A percentile compares a stretch with the other conserved stretches of the same genome.
Conservation (phyloP, 257 asterid species). For the Nicotiana benthamiana region DNA sequence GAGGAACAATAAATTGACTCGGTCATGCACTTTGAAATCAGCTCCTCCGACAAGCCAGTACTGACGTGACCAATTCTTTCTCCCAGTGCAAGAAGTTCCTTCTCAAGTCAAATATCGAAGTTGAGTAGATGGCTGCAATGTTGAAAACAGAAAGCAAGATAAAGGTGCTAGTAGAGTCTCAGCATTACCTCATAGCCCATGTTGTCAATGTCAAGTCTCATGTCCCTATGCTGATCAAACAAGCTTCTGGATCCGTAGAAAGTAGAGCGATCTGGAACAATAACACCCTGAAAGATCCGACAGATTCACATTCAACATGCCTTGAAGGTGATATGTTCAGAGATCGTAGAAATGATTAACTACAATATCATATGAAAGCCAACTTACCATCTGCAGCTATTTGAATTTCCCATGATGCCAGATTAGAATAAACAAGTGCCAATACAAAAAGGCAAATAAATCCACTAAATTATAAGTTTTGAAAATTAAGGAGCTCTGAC, state of each 20-base stretch:
- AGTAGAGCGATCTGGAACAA: constrained; percentile 35
- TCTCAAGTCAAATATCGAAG: constrained; percentile 13
- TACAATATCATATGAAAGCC: background rate
- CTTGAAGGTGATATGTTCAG: background rate
- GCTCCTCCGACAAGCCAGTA: constrained; percentile 64
- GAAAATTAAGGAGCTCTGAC: background rate
- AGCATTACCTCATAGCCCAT: constrained; percentile 74
- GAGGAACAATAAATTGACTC: constrained; percentile 47
- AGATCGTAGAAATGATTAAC: background rate
- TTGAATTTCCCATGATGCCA: background rate
- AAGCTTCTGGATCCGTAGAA: constrained; percentile 43
- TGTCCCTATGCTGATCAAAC: constrained; percentile 61
- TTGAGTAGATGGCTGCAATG: background rate
- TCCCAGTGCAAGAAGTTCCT: constrained; percentile 85
- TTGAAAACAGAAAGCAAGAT: background rate
- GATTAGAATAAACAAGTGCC: background rate
- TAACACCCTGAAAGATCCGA: constrained; percentile 35
- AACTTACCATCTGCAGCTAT: background rate
- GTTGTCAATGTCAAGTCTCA: constrained; percentile 74
- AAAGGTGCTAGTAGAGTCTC: background rate
- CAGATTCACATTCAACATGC: background rate
- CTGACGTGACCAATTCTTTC: constrained; percentile 74
- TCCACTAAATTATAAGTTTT: background rate
- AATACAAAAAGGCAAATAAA: background rate
- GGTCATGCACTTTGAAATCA: constrained; percentile 41